A percentile compares a stretch with the other conserved stretches of the same genome.
phyloP scores from a whole-genome alignment of 2,329 filamentous ascomycete species.

The Malbranchea zuffiana region DNA sequence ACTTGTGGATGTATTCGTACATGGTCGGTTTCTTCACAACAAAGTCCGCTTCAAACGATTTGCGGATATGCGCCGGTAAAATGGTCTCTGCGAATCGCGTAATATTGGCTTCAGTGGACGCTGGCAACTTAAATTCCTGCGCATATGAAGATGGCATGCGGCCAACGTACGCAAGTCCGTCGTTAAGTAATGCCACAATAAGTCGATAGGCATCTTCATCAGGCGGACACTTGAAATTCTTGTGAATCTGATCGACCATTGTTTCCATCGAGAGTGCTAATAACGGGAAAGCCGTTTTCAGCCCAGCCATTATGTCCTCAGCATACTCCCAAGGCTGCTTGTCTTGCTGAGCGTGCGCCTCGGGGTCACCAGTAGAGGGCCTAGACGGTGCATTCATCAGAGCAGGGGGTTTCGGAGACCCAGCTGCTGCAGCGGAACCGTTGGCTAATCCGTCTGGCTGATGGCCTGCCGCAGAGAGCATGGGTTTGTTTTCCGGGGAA shows the following conservation, averaged over 20 bases:
- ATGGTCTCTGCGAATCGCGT: conserved; percentile 95
- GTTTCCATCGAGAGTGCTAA: conserved; percentile 97
- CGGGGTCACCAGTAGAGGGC: conserved; percentile 16
- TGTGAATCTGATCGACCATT: conserved; percentile 97
- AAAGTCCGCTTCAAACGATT: conserved; percentile 96
- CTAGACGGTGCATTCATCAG: conserved; percentile 1
- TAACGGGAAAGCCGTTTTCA: conserved; percentile 94
- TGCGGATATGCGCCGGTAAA: conserved; percentile 84
- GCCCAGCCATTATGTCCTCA: conserved; percentile 85
- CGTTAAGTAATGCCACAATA: conserved; percentile 94
- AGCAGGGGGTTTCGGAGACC: conserved; percentile 5
- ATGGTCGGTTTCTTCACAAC: conserved; percentile 91
- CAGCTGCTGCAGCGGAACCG: conserved; percentile 38
- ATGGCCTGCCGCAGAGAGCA: too few relatives aligned
- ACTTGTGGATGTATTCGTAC: conserved; percentile 95
- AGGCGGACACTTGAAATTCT: conserved; percentile 97
- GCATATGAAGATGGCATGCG: conserved; percentile 78
- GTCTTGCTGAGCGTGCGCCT: conserved; percentile 31
- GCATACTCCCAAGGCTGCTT: conserved; percentile 83
- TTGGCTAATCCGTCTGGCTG: conserved; percentile 11
- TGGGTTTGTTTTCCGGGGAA: conserved; percentile 17
- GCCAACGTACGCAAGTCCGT: conserved; percentile 84
- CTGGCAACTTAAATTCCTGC: conserved; percentile 78
- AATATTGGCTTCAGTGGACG: conserved; percentile 90
- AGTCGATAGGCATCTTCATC: conserved; percentile 96